Percentiles rank a stretch among this genome's conserved stretches.
phyloP scores from a whole-genome alignment of 768 basidiomycete species.

The Postia placenta region DNA sequence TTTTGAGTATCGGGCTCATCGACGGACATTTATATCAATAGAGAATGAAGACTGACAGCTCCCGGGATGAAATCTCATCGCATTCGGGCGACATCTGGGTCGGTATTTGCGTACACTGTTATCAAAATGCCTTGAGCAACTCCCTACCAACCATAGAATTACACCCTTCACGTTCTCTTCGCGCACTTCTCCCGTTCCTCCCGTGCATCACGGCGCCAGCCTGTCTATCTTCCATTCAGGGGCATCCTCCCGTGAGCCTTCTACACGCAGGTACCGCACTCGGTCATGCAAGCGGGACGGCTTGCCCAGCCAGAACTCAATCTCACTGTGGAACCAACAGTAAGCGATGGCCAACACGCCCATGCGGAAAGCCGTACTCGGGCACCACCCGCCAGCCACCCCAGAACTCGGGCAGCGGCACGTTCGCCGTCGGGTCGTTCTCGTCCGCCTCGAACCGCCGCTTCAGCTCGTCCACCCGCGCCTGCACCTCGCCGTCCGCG shows the following conservation, averaged over 20 bases:
- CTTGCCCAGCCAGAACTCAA: constrained; percentile 97
- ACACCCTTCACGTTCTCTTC: too few species aligned
- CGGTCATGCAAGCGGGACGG: constrained; percentile 93
- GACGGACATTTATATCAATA: too few species aligned
- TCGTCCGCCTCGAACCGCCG: constrained; percentile 48
- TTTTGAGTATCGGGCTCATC: too few species aligned
- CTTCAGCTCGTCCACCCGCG: constrained; percentile 51
- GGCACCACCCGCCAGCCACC: constrained; percentile 96
- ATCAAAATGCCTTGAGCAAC: too few species aligned
- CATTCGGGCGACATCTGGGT: too few species aligned
- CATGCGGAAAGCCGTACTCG: constrained; percentile 42
- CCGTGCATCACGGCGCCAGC: constrained; percentile 73
- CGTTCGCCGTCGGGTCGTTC: constrained; percentile 34
- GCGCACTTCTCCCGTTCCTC: too few species aligned
- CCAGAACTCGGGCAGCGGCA: constrained; percentile 89
- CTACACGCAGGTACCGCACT: constrained; percentile 63
- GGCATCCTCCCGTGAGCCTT: constrained; percentile 39
- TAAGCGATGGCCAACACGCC: not conserved
- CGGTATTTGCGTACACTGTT: too few species aligned
- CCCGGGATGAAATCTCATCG: too few species aligned
- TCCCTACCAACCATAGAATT: too few species aligned
- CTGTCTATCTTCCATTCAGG: constrained; percentile 75
- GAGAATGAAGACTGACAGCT: too few species aligned
- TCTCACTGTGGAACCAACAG: constrained; percentile 56
- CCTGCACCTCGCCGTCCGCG: constrained; percentile 61